Evolutionary conservation across 1,139 yeast species (phyloP), one percentile per base, ranked within the genome.

Genomic region (Geotrichum europaeum): DNA sequence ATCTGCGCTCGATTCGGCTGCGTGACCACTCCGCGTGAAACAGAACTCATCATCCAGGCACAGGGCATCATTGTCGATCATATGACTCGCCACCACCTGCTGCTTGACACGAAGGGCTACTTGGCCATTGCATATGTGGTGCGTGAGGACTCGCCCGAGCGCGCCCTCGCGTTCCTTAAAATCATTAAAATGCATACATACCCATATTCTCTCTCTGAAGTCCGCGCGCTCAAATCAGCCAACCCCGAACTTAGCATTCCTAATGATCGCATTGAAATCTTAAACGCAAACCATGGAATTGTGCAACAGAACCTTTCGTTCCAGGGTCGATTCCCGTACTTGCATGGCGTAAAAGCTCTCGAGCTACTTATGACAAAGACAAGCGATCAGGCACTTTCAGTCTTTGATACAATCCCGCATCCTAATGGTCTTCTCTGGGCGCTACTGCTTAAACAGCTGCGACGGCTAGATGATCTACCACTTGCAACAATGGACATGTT

Each of bases 101-200:
- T 40, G 2, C n/a, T 73, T 5, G 76, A 73, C 57, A 65, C 72
- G 2, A 73, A 73, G 59, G 76, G 76, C 10, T 65, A 70, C 36
- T 60, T 71, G 20, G 68, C 72, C 1, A 58, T 73, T 25, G 72
- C 73, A 2, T 70, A 67, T 58, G 32, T 62, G 25, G 58, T 64
- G n/a, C 65, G 58, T 5, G 53, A 59, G 22, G 57, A 65, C 4
- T 63, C 68, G 4, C 65, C 65, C 1, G 69, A 64, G 6, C 56
- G 65, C 28, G 62, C 68, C 0, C 49, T 57, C 5, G 57, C 63
- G 9, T 62, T 70, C 43, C 59, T 67, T 36, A 59, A 66, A 10
- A 51, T 65, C 12, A 64, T 70, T 6, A 64, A 65, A 49, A 36
- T 51, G 15, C 72, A 70, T 54, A 67, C 65, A 10, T 69, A 69